phyloP scores from a whole-genome alignment of 208 protist genomes.

The Trypanosoma cruzi region DNA sequence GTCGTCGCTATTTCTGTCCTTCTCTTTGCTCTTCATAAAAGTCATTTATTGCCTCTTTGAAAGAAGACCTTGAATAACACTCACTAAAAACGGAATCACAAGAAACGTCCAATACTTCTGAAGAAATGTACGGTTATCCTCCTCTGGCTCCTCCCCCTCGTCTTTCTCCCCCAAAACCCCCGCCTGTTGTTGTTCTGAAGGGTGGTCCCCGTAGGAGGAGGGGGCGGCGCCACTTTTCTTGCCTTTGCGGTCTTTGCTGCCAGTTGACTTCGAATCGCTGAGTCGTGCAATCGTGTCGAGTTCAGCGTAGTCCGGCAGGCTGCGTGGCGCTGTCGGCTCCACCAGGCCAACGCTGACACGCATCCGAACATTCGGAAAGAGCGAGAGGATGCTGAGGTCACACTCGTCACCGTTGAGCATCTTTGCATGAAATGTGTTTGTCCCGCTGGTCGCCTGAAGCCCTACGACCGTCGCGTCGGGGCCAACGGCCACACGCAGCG shows the following conservation, averaged over 20 bases:
- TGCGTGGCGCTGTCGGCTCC: slow-evolving; percentile 33
- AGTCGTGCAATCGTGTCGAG: slow-evolving; percentile 37
- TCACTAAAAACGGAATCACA: slow-evolving; percentile 62
- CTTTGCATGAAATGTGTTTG: slow-evolving; percentile 90
- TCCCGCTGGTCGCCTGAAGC: slow-evolving; percentile 73
- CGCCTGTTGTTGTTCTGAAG: slow-evolving; percentile 15
- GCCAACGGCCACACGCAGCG: slow-evolving; percentile 62
- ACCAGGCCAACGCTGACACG: slow-evolving; percentile 46
- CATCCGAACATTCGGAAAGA: slow-evolving; percentile 79
- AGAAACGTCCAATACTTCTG: slow-evolving; percentile 93
- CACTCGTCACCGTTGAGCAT: slow-evolving; percentile 86
- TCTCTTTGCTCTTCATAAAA: background rate
- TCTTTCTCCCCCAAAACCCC: slow-evolving; percentile 54
- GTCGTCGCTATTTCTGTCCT: background rate
- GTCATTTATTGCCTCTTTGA: slow-evolving; percentile 21
- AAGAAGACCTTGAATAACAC: slow-evolving; percentile 58
- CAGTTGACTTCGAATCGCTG: background rate
- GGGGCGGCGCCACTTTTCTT: background rate
- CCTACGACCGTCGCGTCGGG: slow-evolving; percentile 51
- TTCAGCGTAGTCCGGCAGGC: slow-evolving; percentile 75
- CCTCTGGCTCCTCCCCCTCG: slow-evolving; percentile 60
- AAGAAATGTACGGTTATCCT: slow-evolving; percentile 78
- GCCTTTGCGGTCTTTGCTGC: background rate
- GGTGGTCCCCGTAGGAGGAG: slow-evolving; percentile 28
- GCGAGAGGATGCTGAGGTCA: slow-evolving; percentile 75